Evolutionary conservation across 352 stramenopile species (phyloP), one percentile per base, ranked within the genome.

Genomic region (Phytopythium delawarense): DNA sequence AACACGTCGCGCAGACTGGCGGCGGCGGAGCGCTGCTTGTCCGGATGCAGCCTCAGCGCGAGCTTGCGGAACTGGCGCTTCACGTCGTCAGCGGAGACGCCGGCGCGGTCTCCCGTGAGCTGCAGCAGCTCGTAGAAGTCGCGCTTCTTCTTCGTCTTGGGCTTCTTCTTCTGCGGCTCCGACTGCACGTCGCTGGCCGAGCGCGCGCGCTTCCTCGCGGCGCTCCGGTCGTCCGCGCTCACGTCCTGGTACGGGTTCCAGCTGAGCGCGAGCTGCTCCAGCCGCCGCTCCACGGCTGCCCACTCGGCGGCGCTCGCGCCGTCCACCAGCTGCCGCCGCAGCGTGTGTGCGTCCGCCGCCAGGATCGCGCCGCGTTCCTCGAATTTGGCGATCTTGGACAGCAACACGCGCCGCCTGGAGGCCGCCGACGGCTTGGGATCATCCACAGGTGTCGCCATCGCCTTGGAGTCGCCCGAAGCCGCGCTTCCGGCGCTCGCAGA

Each of bases 191-290:
- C 60, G 16, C 64, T 46, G 20, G 21, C 21, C 34, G 35, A 45
- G 32, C 35, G 35, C 53, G 46, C 37, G 20, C 53, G 61, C 37
- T 68, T 65, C 35, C 60, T 44, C 49, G 51, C 59, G 23, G 42
- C 25, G 39, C 44, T 57, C 2, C 63, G 65, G 39, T 75, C 64
- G 21, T 61, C 57, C 3, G 61, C 57, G 39, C 57, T 76, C 37
- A 74, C 67, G 53, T 87, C 71, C 63, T 92, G 84, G 65, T 92
- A 92, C 62, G 81, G 84, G 42, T 92, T 92, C 84, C 84, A 92
- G 61, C 62, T 84, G 40, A 74, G 65, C 32, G 71, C 73, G 28
- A 92, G 69, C 51, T 87, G 70, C 57, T 85, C 55, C 15, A 92
- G 66, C 28, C 84, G 79, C 64, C 72, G 53, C 62, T 89, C 78